A percentile compares a stretch with the other conserved stretches of the same genome.
Evolutionary conservation across 768 basidiomycete species (phyloP).

Genomic region (Boletus eberwhitei): DNA sequence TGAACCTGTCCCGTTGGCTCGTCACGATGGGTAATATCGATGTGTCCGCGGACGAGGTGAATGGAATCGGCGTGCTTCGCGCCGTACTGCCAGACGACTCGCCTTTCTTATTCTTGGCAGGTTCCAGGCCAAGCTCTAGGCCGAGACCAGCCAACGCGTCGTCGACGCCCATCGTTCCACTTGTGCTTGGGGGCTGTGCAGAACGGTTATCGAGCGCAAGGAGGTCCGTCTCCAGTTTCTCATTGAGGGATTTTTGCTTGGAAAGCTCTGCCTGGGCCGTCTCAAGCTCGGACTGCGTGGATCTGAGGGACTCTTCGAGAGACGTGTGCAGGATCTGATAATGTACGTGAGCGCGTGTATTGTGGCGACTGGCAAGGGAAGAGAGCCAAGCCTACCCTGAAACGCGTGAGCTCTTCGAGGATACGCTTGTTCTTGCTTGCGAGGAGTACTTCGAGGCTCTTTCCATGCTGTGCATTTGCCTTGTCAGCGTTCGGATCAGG

Average conservation of each 20-base stretch:
- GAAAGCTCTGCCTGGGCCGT: slow-evolving; percentile 62
- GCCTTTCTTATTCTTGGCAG: slow-evolving; percentile 13
- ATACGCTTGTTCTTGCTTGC: slow-evolving; percentile 93
- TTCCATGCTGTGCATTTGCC: slow-evolving; percentile 68
- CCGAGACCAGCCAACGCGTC: slow-evolving; percentile 75
- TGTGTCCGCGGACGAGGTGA: slow-evolving; percentile 75
- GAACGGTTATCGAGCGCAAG: slow-evolving; percentile 66
- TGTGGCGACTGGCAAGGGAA: not conserved
- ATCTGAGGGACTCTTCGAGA: slow-evolving; percentile 65
- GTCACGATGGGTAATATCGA: slow-evolving; percentile 99
- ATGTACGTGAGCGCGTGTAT: not conserved
- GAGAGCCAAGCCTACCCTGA: slow-evolving; percentile 52
- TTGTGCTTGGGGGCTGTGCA: slow-evolving; percentile 10
- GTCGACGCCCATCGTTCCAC: slow-evolving; percentile 28
- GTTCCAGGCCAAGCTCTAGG: slow-evolving; percentile 42
- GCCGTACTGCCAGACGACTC: slow-evolving; percentile 25
- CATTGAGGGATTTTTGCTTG: slow-evolving; percentile 77
- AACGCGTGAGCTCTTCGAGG: slow-evolving; percentile 87
- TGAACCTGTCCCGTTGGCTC: slow-evolving; percentile 94
- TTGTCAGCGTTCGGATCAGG: slow-evolving; percentile 91
- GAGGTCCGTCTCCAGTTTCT: slow-evolving; percentile 89
- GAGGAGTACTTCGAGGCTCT: slow-evolving; percentile 86
- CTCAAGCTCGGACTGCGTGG: slow-evolving; percentile 55
- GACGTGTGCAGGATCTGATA: slow-evolving; percentile 77
- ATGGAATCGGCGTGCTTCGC: slow-evolving; percentile 64